Percentiles rank a stretch among this genome's conserved stretches.
phyloP scores from a whole-genome alignment of 2,329 filamentous ascomycete genomes.

The Fusarium algeriense region DNA sequence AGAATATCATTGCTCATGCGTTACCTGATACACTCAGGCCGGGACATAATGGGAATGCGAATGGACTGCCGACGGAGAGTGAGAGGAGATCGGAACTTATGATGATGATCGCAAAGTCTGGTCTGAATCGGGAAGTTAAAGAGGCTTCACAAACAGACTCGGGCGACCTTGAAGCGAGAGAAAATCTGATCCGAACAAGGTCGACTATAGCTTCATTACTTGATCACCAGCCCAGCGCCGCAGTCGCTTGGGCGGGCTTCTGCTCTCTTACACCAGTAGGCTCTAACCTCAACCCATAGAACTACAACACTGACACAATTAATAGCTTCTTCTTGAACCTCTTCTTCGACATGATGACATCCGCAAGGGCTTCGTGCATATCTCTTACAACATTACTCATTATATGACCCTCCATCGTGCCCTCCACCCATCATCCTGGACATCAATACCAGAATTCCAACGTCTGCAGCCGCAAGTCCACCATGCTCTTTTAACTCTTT shows the following conservation, averaged over 20 bases:
- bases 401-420: constrained; percentile 51
- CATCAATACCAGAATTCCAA: constrained; percentile 42
- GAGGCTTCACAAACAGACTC: constrained; percentile 43
- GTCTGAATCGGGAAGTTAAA: constrained; percentile 48
- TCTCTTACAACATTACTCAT: constrained; percentile 51
- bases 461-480: constrained; percentile 35
- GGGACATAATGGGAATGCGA: constrained; percentile 45
- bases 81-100: constrained; percentile 49
- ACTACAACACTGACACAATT: background rate
- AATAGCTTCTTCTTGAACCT: constrained; percentile 53
- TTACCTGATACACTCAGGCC: constrained; percentile 51
- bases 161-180: constrained; percentile 47
- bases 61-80: constrained; percentile 37
- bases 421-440: constrained; percentile 43
- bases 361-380: constrained; percentile 48
- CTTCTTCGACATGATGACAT: constrained; percentile 51
- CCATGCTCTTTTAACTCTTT: constrained; percentile 47
- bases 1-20: constrained; percentile 53
- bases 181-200: constrained; percentile 47
- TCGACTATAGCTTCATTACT: constrained; percentile 46
- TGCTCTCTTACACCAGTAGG: constrained; percentile 55
- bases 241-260: constrained; percentile 53
- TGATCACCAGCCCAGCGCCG: constrained; percentile 46
- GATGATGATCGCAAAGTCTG: constrained; percentile 48
- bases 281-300: background rate